phyloP scores from a whole-genome alignment of 345 rosid genomes.

The Gossypium stocksii region DNA sequence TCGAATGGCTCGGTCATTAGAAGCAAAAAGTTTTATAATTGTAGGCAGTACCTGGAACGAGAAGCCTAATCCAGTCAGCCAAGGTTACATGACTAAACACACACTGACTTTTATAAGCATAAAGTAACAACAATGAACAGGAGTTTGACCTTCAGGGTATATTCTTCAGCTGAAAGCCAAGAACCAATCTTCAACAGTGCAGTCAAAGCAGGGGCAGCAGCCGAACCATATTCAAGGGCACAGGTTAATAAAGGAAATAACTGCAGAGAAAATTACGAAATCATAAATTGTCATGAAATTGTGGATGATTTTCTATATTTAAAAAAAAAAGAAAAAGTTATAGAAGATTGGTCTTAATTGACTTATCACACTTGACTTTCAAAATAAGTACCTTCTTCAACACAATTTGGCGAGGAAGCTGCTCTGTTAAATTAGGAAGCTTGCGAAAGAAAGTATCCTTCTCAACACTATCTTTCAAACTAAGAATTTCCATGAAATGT shows the following conservation, averaged over 20 bases:
- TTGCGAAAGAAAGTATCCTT: slow-evolving; percentile 95
- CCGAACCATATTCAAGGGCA: slow-evolving; percentile 96
- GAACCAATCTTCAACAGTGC: slow-evolving; percentile 89
- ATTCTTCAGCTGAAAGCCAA: slow-evolving; percentile 89
- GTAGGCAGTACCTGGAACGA: slow-evolving; percentile 73
- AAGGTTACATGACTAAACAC: slow-evolving; percentile 2
- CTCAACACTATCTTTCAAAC: slow-evolving; percentile 87
- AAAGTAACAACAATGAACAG: not conserved
- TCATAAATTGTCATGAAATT: slow-evolving; percentile 14
- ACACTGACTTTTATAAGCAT: not conserved
- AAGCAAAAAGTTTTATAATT: slow-evolving; percentile 77
- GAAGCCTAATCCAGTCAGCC: slow-evolving; percentile 21
- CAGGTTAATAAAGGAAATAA: slow-evolving; percentile 95
- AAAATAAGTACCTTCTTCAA: slow-evolving; percentile 66
- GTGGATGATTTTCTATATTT: too few relatives aligned
- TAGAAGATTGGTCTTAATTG: slow-evolving; percentile 4
- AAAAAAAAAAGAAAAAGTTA: not conserved
- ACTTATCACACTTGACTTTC: slow-evolving; percentile 20
- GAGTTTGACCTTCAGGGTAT: slow-evolving; percentile 62
- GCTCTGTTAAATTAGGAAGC: slow-evolving; percentile 93
- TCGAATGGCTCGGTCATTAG: slow-evolving; percentile 91
- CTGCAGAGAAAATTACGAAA: slow-evolving; percentile 45
- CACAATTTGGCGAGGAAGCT: slow-evolving; percentile 96
- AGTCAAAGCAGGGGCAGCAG: slow-evolving; percentile 88
- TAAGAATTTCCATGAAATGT: slow-evolving; percentile 98